Conservation (phyloP, 2,329 filamentous ascomycete species). For the Fonsecaea erecta region DNA sequence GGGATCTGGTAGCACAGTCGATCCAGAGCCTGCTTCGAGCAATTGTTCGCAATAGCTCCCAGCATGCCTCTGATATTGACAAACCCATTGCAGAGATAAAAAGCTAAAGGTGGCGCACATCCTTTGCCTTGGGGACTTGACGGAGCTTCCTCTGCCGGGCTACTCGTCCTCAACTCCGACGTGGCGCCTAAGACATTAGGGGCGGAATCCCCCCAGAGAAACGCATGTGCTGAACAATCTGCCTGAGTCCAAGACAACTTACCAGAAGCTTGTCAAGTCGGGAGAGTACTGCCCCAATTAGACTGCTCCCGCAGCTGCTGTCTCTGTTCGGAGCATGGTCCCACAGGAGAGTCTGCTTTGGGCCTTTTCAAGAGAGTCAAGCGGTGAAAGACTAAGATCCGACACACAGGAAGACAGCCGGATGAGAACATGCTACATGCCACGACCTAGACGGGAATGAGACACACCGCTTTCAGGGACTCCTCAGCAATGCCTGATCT, state of each 20-base stretch:
- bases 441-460: neutral
- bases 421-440: neutral
- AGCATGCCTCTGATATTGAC: conserved; percentile 56
- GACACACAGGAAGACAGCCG: neutral
- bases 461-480: neutral
- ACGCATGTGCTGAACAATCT: neutral
- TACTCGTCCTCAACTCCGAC: neutral
- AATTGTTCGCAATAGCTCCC: conserved; percentile 52
- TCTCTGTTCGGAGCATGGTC: neutral
- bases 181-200: conserved; percentile 1
- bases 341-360: neutral
- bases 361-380: neutral
- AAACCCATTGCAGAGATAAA: conserved; percentile 1
- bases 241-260: conserved; percentile 10
- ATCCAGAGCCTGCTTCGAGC: conserved; percentile 45
- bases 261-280: conserved; percentile 1
- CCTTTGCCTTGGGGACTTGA: conserved; percentile 9
- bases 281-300: conserved; percentile 8
- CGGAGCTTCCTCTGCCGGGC: neutral
- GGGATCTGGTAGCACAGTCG: conserved; percentile 56
- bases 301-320: neutral
- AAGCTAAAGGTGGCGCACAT: conserved; percentile 15
- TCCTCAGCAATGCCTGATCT: neutral
- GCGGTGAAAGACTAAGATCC: conserved; percentile 6
- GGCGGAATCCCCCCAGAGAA: conserved; percentile 7